These are phyloP conservation scores for Nidula niveotomentosa DNA, from an alignment of 1,284 basidiomycete species.

Conservation along the genomic window DNA sequence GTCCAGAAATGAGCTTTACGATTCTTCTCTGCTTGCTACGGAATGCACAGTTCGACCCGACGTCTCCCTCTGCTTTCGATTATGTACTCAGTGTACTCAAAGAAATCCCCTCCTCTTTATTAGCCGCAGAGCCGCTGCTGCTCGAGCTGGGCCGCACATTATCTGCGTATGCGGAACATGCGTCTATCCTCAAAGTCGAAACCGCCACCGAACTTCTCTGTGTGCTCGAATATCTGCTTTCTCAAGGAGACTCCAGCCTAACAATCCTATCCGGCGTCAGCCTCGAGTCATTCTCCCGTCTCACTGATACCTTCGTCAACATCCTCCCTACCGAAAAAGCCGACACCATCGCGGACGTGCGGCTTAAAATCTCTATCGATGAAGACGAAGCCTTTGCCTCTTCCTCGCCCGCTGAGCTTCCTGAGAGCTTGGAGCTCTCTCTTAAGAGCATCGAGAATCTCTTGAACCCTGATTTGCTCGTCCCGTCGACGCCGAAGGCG, in stretches of 20 bases:
- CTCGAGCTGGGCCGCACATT: constrained; percentile 37
- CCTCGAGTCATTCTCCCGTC: constrained; percentile 27
- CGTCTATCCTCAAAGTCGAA: constrained; percentile 21
- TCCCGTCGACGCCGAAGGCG: constrained; percentile 45
- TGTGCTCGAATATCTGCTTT: constrained; percentile 48
- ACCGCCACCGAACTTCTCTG: constrained; percentile 35
- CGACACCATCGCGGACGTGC: constrained; percentile 19
- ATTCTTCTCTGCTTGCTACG: constrained; percentile 44
- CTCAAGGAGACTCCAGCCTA: constrained; percentile 34
- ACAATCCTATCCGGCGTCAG: constrained; percentile 40
- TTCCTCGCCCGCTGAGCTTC: constrained; percentile 23
- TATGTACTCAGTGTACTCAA: constrained; percentile 25
- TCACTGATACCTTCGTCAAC: constrained; percentile 28
- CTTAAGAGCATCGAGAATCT: constrained; percentile 32
- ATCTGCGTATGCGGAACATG: constrained; percentile 25
- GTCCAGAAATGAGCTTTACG: constrained; percentile 40
- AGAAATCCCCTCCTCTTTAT: constrained; percentile 19
- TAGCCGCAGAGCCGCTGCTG: constrained; percentile 26
- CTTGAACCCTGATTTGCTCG: constrained; percentile 24
- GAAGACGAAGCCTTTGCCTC: constrained; percentile 33
- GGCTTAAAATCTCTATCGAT: constrained; percentile 30
- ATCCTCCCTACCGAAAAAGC: constrained; percentile 22
- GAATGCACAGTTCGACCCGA: constrained; percentile 26
- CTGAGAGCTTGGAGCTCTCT: constrained; percentile 27
- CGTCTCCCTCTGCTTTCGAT: constrained; percentile 14